phyloP scores from a whole-genome alignment of 2,329 filamentous ascomycete genomes.

The Fusarium newnesense region DNA sequence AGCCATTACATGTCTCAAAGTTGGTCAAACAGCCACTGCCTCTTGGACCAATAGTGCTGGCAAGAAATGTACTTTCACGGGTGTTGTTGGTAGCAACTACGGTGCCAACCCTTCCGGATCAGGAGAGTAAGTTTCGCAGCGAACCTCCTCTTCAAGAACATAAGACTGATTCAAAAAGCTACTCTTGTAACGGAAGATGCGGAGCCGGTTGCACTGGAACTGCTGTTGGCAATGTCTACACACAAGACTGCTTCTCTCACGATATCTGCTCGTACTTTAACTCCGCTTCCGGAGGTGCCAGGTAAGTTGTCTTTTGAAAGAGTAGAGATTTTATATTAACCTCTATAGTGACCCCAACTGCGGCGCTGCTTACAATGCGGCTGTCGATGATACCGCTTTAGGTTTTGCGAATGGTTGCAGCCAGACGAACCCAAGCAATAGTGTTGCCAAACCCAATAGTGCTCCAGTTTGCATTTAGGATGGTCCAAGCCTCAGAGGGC shows the following conservation, averaged over 20 bases:
- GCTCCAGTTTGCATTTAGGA: slow-evolving; percentile 42
- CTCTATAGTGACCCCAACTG: slow-evolving; percentile 57
- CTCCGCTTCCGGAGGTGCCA: slow-evolving; percentile 57
- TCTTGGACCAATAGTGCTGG: slow-evolving; percentile 57
- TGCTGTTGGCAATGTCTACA: slow-evolving; percentile 59
- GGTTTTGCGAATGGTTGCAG: slow-evolving; percentile 50
- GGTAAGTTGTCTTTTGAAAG: slow-evolving; percentile 41
- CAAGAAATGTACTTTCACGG: slow-evolving; percentile 55
- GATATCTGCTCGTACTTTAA: slow-evolving; percentile 64
- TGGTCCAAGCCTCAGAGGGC: fast-evolving
- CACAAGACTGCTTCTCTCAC: slow-evolving; percentile 62
- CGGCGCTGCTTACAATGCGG: slow-evolving; percentile 55
- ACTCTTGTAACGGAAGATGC: slow-evolving; percentile 61
- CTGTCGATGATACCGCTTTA: slow-evolving; percentile 55
- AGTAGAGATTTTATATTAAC: background rate
- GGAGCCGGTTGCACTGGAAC: slow-evolving; percentile 57
- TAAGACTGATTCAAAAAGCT: slow-evolving; percentile 46
- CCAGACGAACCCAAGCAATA: slow-evolving; percentile 48
- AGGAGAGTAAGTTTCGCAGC: slow-evolving; percentile 53
- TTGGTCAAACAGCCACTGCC: slow-evolving; percentile 53
- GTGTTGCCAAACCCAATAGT: slow-evolving; percentile 40
- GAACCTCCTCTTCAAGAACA: fast-evolving
- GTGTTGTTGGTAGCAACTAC: slow-evolving; percentile 59
- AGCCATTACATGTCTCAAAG: slow-evolving; percentile 34
- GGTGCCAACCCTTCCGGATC: slow-evolving; percentile 52